Conservation (phyloP, 495 filamentous ascomycete species). For the Astrocystis sublimbata region DNA sequence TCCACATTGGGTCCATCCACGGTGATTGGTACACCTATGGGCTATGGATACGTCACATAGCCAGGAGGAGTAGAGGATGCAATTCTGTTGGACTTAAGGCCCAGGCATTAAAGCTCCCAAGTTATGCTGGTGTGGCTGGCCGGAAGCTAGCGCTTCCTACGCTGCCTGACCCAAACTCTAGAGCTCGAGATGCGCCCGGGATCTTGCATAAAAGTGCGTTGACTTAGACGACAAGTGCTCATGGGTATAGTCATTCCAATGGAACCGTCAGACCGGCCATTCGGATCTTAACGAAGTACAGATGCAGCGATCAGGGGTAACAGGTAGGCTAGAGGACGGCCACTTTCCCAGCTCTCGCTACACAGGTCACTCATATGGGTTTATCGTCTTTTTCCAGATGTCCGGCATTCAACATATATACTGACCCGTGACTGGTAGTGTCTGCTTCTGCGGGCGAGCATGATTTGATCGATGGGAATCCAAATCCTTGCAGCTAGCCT, state of each 20-base stretch:
- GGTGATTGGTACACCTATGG: not conserved
- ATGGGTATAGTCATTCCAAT: constrained; percentile 20
- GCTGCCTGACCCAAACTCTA: constrained; percentile 13
- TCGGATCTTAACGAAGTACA: constrained; percentile 26
- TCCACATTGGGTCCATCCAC: not conserved
- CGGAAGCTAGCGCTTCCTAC: constrained; percentile 16
- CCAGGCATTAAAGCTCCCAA: not conserved
- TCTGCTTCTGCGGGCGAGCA: constrained; percentile 14
- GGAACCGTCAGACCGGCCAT: constrained; percentile 28
- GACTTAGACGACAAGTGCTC: constrained; percentile 14
- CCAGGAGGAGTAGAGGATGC: not conserved
- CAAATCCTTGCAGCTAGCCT: constrained; percentile 27
- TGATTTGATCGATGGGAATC: constrained; percentile 22
- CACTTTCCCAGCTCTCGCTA: constrained; percentile 12
- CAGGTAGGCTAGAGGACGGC: constrained; percentile 21
- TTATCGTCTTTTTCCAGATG: constrained; percentile 28
- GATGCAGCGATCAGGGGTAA: constrained; percentile 22
- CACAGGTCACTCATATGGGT: constrained; percentile 16
- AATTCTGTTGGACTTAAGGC: constrained; percentile 1
- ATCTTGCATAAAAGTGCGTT: constrained; percentile 14
- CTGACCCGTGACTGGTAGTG: constrained; percentile 4
- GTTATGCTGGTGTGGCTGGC: constrained; percentile 1
- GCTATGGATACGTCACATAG: not conserved
- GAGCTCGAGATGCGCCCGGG: constrained; percentile 18
- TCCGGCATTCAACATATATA: constrained; percentile 12